These are phyloP conservation scores for Naganishia onofrii DNA, from an alignment of 768 basidiomycete species.

Conservation along the genomic window DNA sequence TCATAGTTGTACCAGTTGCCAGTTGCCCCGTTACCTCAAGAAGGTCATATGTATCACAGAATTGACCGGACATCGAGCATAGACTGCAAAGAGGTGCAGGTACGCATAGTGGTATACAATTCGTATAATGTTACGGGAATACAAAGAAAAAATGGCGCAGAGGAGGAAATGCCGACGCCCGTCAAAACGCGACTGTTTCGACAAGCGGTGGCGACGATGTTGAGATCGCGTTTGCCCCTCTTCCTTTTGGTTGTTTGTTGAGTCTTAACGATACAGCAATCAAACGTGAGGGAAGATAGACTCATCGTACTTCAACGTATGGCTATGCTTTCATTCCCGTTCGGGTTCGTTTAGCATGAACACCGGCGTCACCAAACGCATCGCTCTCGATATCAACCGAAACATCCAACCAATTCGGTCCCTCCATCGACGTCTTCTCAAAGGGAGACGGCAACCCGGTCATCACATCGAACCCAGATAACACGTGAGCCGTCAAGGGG, in stretches of 20 bases:
- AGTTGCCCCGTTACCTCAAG: too few relatives aligned
- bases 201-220: not conserved
- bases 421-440: not conserved
- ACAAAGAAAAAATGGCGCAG: not conserved
- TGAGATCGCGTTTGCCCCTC: not conserved
- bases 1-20: too few relatives aligned
- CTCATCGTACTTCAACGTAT: too few relatives aligned
- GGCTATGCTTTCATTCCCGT: not conserved
- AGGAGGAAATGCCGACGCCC: not conserved
- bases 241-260: not conserved
- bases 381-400: conserved; percentile 14
- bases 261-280: too few relatives aligned
- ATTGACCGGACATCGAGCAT: too few relatives aligned
- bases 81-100: not conserved
- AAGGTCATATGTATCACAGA: too few relatives aligned
- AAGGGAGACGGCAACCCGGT: not conserved
- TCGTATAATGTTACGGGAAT: not conserved
- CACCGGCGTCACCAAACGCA: conserved; percentile 4
- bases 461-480: not conserved
- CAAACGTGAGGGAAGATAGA: too few relatives aligned
- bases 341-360: not conserved
- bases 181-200: not conserved
- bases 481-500: not conserved
- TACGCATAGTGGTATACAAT: not conserved
- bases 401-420: not conserved